phyloP scores from a whole-genome alignment of 1,284 basidiomycete genomes.

The Ganoderma lucidum region DNA sequence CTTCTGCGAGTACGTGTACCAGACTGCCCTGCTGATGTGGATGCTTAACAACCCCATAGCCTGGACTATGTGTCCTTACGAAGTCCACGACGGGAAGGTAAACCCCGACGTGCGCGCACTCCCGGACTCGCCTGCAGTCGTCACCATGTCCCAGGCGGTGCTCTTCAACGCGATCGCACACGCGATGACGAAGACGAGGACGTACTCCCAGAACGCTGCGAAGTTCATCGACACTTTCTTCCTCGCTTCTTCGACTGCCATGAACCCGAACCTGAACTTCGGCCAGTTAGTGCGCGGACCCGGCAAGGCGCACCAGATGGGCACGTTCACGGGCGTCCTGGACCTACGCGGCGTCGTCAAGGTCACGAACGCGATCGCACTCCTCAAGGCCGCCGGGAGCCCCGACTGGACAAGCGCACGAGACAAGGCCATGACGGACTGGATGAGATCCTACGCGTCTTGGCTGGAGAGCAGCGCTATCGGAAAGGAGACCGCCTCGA shows the following conservation, averaged over 20 bases:
- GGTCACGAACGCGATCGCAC: slow-evolving; percentile 62
- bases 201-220: slow-evolving; percentile 50
- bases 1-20: slow-evolving; percentile 38
- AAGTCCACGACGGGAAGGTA: slow-evolving; percentile 65
- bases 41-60: slow-evolving; percentile 42
- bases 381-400: slow-evolving; percentile 58
- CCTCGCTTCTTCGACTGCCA: slow-evolving; percentile 60
- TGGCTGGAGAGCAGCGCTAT: slow-evolving; percentile 65
- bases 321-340: slow-evolving; percentile 68
- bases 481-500: slow-evolving; percentile 55
- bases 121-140: slow-evolving; percentile 61
- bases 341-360: slow-evolving; percentile 71
- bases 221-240: slow-evolving; percentile 66
- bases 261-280: slow-evolving; percentile 77
- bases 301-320: slow-evolving; percentile 52
- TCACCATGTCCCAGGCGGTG: slow-evolving; percentile 64
- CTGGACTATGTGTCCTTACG: slow-evolving; percentile 72
- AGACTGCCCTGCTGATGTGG: neutral
- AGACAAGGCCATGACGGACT: slow-evolving; percentile 55
- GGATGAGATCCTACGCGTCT: slow-evolving; percentile 58
- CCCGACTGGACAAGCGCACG: slow-evolving; percentile 64
- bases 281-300: slow-evolving; percentile 74
- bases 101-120: slow-evolving; percentile 71
- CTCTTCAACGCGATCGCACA: slow-evolving; percentile 70
- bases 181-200: slow-evolving; percentile 51